These are phyloP conservation scores for Camelina sativa DNA, from an alignment of 345 rosid species.

Conservation along the genomic window DNA sequence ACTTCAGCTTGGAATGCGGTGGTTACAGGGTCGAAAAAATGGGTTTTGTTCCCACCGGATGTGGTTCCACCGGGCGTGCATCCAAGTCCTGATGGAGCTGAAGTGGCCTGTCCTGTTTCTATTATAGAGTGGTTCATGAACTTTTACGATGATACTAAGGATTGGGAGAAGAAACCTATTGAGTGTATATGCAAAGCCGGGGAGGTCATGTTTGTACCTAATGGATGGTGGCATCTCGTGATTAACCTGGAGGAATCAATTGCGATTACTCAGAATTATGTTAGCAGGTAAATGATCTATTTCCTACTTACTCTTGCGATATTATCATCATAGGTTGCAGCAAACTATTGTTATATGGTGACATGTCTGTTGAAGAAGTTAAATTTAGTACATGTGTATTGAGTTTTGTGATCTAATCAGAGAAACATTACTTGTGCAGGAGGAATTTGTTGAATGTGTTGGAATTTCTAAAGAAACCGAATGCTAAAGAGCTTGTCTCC, in stretches of 20 bases:
- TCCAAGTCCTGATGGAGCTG: conserved; percentile 97
- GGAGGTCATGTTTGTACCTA: conserved; percentile 93
- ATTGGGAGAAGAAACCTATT: conserved; percentile 73
- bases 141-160: conserved; percentile 80
- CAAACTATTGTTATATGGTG: neutral
- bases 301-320: conserved; percentile 10
- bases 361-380: neutral
- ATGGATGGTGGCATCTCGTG: conserved; percentile 99
- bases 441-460: conserved; percentile 82
- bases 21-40: conserved; percentile 90
- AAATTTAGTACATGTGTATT: neutral
- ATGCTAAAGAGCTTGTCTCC: conserved; percentile 81
- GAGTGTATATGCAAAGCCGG: conserved; percentile 96
- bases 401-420: conserved; percentile 27
- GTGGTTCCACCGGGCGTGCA: conserved; percentile 94
- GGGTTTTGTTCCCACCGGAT: conserved; percentile 95
- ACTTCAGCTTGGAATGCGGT: conserved; percentile 99
- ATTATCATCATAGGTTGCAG: neutral
- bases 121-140: conserved; percentile 99
- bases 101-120: conserved; percentile 97
- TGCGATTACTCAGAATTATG: conserved; percentile 95
- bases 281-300: conserved; percentile 65
- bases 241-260: conserved; percentile 93
- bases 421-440: conserved; percentile 51
- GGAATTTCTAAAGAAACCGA: conserved; percentile 86